phyloP scores from a whole-genome alignment of 2,329 filamentous ascomycete genomes.

The Fusarium torulosum region DNA sequence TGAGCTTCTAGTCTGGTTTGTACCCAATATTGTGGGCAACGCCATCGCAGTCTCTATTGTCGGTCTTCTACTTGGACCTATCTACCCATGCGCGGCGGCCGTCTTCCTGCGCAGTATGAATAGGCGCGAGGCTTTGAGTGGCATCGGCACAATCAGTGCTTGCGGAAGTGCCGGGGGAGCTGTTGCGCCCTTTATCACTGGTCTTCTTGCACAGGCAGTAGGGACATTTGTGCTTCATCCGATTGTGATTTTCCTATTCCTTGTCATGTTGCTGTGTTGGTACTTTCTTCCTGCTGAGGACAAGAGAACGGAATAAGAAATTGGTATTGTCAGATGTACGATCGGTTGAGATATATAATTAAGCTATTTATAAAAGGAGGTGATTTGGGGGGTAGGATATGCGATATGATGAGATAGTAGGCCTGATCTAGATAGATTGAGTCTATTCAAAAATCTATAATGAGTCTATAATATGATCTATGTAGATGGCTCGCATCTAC shows the following conservation, averaged over 20 bases:
- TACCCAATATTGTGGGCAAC: slow-evolving; percentile 80
- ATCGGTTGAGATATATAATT: neutral
- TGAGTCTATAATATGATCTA: slow-evolving; percentile 26
- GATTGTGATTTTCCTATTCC: slow-evolving; percentile 75
- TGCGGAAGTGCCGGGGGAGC: slow-evolving; percentile 78
- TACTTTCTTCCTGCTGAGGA: slow-evolving; percentile 65
- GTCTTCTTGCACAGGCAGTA: slow-evolving; percentile 70
- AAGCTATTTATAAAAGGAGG: neutral
- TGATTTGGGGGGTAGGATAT: neutral
- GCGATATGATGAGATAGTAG: neutral
- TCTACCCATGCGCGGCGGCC: slow-evolving; percentile 80
- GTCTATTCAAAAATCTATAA: slow-evolving; percentile 33
- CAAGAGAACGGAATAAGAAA: slow-evolving; percentile 68
- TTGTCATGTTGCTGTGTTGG: slow-evolving; percentile 75
- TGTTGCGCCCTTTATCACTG: slow-evolving; percentile 74
- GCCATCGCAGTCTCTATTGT: slow-evolving; percentile 76
- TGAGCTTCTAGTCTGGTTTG: slow-evolving; percentile 81
- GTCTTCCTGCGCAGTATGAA: slow-evolving; percentile 73
- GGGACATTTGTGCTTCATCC: slow-evolving; percentile 76
- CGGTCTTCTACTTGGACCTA: slow-evolving; percentile 80
- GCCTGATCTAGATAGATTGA: neutral
- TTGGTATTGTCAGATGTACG: neutral
- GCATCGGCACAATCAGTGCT: slow-evolving; percentile 75
- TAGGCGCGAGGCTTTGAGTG: slow-evolving; percentile 70
- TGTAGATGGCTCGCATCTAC: slow-evolving; percentile 24